These are phyloP conservation scores for Diaporthe australafricana DNA, from an alignment of 2,329 filamentous ascomycete genomes.

Conservation along the genomic window DNA sequence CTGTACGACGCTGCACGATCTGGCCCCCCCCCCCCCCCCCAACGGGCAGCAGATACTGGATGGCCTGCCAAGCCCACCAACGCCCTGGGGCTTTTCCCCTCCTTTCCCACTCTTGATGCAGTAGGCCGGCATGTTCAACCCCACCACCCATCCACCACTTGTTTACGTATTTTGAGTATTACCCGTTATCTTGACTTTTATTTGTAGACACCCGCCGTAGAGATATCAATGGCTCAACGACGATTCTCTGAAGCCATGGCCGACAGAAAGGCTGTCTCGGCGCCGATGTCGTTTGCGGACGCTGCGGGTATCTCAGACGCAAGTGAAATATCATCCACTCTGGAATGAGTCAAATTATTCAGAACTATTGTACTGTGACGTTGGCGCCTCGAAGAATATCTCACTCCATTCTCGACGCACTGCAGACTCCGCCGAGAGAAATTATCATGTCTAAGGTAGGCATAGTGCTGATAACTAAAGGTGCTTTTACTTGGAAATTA, in stretches of 20 bases:
- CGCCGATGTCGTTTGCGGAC: background rate
- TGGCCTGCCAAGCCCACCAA: background rate
- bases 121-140: background rate
- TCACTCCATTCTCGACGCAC: background rate
- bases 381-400: background rate
- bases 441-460: conserved; percentile 31
- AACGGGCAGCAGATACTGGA: background rate
- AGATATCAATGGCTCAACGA: background rate
- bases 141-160: background rate
- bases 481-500: background rate
- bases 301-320: background rate
- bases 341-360: background rate
- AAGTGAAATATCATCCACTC: background rate
- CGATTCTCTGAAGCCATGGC: background rate
- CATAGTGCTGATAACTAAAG: accelerated
- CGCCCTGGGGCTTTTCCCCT: conserved; percentile 25
- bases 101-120: conserved; percentile 31
- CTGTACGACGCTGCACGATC: background rate
- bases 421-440: background rate
- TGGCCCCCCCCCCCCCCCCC: no score
- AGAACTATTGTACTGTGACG: no score
- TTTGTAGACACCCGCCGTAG: background rate
- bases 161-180: no score
- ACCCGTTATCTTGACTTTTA: background rate
- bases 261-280: no score